phyloP scores from a whole-genome alignment of 495 filamentous ascomycete genomes.

The Hypoxylon fuscum region DNA sequence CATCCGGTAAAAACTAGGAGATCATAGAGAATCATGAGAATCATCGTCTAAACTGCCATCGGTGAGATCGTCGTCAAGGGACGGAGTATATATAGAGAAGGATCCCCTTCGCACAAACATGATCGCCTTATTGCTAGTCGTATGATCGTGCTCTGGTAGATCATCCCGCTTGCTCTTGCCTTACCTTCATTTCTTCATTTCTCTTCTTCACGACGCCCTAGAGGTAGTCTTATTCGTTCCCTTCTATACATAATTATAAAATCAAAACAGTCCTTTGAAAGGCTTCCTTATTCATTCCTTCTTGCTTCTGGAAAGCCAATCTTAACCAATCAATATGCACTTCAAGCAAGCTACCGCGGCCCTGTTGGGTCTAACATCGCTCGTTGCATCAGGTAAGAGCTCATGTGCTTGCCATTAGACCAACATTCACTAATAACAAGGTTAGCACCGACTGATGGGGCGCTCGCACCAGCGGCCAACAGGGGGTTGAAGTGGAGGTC shows the following conservation, averaged over 20 bases:
- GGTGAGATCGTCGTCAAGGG: slow-evolving; percentile 29
- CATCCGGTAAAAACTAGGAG: slow-evolving; percentile 19
- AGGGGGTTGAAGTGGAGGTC: slow-evolving; percentile 40
- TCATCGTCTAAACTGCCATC: slow-evolving; percentile 20
- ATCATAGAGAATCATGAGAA: slow-evolving; percentile 24
- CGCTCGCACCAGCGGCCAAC: slow-evolving; percentile 11
- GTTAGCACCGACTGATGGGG: slow-evolving; percentile 37
- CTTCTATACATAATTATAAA: slow-evolving; percentile 29
- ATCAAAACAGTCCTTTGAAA: slow-evolving; percentile 41
- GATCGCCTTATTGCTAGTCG: slow-evolving; percentile 35
- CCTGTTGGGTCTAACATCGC: slow-evolving; percentile 41
- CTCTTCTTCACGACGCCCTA: slow-evolving; percentile 34
- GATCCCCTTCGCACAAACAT: slow-evolving; percentile 20
- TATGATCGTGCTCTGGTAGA: slow-evolving; percentile 35
- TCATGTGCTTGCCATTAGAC: background rate
- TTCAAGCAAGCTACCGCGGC: slow-evolving; percentile 38
- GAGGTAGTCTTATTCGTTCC: slow-evolving; percentile 33
- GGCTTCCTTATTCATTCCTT: slow-evolving; percentile 39
- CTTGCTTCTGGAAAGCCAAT: slow-evolving; percentile 39
- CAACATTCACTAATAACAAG: slow-evolving; percentile 15
- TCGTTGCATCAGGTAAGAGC: slow-evolving; percentile 44
- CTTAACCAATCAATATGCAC: slow-evolving; percentile 45
- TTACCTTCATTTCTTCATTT: slow-evolving; percentile 31
- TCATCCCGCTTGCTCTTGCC: slow-evolving; percentile 32
- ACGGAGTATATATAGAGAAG: slow-evolving; percentile 31